Percentiles rank a stretch among this genome's conserved stretches.
phyloP scores from a whole-genome alignment of 176 grass and related monocot species.

The Cymbopogon citratus region DNA sequence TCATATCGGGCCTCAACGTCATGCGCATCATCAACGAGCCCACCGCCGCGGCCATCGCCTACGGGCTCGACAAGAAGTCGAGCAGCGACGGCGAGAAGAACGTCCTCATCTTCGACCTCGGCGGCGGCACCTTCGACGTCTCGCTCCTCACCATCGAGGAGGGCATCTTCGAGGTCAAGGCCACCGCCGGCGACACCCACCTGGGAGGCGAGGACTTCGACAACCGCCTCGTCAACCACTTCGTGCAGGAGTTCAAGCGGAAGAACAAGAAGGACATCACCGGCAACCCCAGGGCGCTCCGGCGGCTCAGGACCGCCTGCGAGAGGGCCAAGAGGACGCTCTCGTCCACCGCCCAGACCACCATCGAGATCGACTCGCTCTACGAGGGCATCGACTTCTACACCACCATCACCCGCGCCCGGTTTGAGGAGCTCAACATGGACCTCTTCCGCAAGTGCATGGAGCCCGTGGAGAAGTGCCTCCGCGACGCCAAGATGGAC shows the following conservation, averaged over 20 bases:
- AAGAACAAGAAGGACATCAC: slow-evolving; percentile 98
- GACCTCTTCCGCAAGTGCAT: slow-evolving; percentile 93
- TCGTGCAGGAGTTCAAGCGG: slow-evolving; percentile 88
- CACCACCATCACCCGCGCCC: slow-evolving; percentile 81
- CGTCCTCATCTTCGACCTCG: slow-evolving; percentile 92
- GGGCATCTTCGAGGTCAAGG: slow-evolving; percentile 96
- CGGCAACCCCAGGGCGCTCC: slow-evolving; percentile 59
- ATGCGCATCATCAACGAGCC: slow-evolving; percentile 91
- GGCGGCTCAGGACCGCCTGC: slow-evolving; percentile 69
- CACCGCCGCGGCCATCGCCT: slow-evolving; percentile 70
- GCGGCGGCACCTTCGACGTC: slow-evolving; percentile 86
- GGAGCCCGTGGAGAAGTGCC: slow-evolving; percentile 91
- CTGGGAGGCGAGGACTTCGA: slow-evolving; percentile 95
- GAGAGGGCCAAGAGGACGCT: slow-evolving; percentile 93
- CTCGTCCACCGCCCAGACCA: slow-evolving; percentile 82
- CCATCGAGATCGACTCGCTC: slow-evolving; percentile 88
- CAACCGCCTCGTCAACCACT: slow-evolving; percentile 91
- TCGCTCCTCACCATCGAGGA: slow-evolving; percentile 95
- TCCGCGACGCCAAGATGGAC: slow-evolving; percentile 96
- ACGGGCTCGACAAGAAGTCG: slow-evolving; percentile 79
- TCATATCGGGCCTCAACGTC: slow-evolving; percentile 76
- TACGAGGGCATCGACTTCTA: slow-evolving; percentile 95
- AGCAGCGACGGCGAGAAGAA: slow-evolving; percentile 88
- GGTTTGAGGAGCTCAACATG: slow-evolving; percentile 97
- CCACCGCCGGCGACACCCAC: slow-evolving; percentile 87